A percentile compares a stretch with the other conserved stretches of the same genome.
These are phyloP conservation scores for Aspergillus fischeri DNA, from an alignment of 2,329 filamentous ascomycete species.

Conservation along the genomic window DNA sequence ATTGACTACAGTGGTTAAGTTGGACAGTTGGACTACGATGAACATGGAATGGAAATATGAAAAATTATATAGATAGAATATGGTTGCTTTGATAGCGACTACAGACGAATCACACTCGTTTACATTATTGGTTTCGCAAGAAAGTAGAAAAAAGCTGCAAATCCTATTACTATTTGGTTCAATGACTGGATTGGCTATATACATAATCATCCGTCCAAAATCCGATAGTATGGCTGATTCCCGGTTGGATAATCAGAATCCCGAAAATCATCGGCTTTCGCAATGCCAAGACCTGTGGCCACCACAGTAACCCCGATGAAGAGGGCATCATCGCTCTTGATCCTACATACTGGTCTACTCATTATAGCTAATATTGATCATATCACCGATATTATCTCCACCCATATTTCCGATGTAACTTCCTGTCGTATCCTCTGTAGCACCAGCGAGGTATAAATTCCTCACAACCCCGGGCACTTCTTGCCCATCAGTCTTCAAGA, in stretches of 20 bases:
- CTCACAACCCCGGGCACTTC: background rate
- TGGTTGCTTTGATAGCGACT: background rate
- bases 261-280: conserved; percentile 3
- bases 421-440: background rate
- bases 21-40: background rate
- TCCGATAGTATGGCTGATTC: background rate
- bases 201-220: background rate
- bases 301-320: background rate
- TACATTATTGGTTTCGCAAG: background rate
- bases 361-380: background rate
- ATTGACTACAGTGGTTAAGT: conserved; percentile 27
- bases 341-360: background rate
- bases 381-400: background rate
- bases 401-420: background rate
- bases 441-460: background rate
- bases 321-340: background rate
- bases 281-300: background rate
- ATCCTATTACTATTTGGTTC: background rate
- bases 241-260: background rate
- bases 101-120: background rate
- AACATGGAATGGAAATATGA: background rate
- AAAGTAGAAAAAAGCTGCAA: background rate
- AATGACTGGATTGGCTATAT: background rate
- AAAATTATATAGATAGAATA: background rate
- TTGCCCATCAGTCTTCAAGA: background rate